A percentile compares a stretch with the other conserved stretches of the same genome.
These are phyloP conservation scores for Botrytis deweyae DNA, from an alignment of 2,329 filamentous ascomycete species.

Conservation along the genomic window DNA sequence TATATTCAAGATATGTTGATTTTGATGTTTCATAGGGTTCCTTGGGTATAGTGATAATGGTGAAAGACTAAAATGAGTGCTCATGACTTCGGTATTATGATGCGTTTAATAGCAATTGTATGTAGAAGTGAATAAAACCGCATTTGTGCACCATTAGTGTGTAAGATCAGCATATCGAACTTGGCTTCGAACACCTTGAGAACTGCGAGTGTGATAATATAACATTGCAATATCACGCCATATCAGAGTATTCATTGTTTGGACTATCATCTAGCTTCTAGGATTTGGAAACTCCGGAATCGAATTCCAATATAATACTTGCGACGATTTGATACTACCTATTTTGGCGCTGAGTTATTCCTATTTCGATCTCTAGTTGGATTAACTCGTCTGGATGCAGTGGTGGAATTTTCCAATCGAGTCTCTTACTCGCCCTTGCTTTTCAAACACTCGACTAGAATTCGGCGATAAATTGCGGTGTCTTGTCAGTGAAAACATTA, in stretches of 20 bases:
- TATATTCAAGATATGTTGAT: not conserved
- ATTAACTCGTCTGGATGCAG: no score
- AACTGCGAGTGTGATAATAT: not conserved
- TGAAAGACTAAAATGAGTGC: not conserved
- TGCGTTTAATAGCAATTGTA: not conserved
- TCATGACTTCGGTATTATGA: not conserved
- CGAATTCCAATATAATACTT: no score
- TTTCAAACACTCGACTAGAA: not conserved
- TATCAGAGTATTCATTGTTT: no score
- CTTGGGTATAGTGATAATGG: not conserved
- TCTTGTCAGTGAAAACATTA: not conserved
- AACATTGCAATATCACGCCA: not conserved
- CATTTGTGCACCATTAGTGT: not conserved
- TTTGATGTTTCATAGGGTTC: not conserved
- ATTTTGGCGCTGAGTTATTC: not conserved
- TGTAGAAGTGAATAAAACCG: not conserved
- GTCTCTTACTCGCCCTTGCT: not conserved
- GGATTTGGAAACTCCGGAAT: not conserved
- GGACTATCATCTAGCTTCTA: not conserved
- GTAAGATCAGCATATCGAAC: no score
- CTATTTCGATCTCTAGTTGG: not conserved
- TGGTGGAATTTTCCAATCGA: not conserved
- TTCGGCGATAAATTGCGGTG: not conserved
- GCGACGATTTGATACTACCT: not conserved
- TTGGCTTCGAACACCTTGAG: not conserved